Percentiles rank a stretch among this genome's conserved stretches.
Evolutionary conservation across 2,329 filamentous ascomycete species (phyloP).

Genomic region (Didymella pomorum): DNA sequence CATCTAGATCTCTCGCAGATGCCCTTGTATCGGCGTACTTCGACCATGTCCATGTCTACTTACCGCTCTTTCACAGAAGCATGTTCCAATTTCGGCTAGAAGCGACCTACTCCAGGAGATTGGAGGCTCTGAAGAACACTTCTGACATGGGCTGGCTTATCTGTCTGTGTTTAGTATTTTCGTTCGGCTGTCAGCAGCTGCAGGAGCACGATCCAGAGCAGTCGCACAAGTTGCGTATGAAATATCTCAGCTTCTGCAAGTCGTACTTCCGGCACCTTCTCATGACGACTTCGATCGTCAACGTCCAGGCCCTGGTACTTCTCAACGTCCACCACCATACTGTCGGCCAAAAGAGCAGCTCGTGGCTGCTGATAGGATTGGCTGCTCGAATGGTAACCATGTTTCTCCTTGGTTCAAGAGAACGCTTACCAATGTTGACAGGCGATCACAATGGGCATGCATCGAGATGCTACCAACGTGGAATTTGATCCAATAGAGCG

Average conservation of each 20-base stretch:
- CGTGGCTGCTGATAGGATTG: slow-evolving; percentile 53
- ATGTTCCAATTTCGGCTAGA: slow-evolving; percentile 53
- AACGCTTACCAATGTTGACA: slow-evolving; percentile 12
- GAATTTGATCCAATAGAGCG: slow-evolving; percentile 48
- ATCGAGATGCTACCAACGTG: slow-evolving; percentile 52
- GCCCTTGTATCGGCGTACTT: slow-evolving; percentile 53
- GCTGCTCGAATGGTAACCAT: slow-evolving; percentile 50
- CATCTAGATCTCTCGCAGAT: slow-evolving; percentile 49
- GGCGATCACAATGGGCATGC: slow-evolving; percentile 56
- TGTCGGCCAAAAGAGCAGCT: slow-evolving; percentile 53
- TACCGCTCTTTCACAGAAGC: slow-evolving; percentile 53
- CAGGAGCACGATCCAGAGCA: slow-evolving; percentile 41
- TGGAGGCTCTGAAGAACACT: slow-evolving; percentile 35
- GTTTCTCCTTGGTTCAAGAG: not conserved
- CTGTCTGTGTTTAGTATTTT: slow-evolving; percentile 53
- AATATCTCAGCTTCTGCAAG: slow-evolving; percentile 43
- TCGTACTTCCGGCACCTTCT: slow-evolving; percentile 49
- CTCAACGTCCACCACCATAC: slow-evolving; percentile 55
- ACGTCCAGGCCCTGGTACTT: slow-evolving; percentile 55
- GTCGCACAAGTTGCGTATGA: slow-evolving; percentile 29
- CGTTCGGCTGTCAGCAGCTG: slow-evolving; percentile 53
- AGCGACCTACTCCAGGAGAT: slow-evolving; percentile 46
- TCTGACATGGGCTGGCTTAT: slow-evolving; percentile 54
- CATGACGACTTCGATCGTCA: slow-evolving; percentile 51
- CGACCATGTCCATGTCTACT: slow-evolving; percentile 47